phyloP scores from a whole-genome alignment of 169 alveolate species.

The Cryptosporidium baileyi region DNA sequence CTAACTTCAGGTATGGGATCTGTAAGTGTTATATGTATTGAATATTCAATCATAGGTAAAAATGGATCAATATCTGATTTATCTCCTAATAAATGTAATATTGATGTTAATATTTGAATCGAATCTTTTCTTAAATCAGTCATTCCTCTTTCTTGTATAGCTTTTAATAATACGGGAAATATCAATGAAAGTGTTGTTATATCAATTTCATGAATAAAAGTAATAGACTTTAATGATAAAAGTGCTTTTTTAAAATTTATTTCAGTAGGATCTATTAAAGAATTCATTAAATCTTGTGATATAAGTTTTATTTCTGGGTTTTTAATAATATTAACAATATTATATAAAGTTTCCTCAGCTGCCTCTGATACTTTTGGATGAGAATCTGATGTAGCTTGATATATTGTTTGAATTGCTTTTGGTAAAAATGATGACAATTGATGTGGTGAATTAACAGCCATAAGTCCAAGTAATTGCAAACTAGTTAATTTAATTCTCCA shows the following conservation, averaged over 20 bases:
- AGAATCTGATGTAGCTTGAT: constrained; percentile 37
- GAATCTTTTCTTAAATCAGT: constrained; percentile 55
- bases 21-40: constrained; percentile 16
- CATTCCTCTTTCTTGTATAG: constrained; percentile 38
- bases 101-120: constrained; percentile 10
- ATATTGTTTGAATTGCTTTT: constrained; percentile 35
- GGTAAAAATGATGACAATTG: constrained; percentile 40
- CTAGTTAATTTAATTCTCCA: constrained; percentile 78
- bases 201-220: constrained; percentile 46
- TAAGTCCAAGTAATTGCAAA: constrained; percentile 72
- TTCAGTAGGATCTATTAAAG: constrained; percentile 62
- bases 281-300: constrained; percentile 5
- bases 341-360: constrained; percentile 32
- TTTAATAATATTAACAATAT: constrained; percentile 21
- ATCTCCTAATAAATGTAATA: constrained; percentile 6
- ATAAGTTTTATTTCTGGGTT: constrained; percentile 41
- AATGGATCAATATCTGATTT: constrained; percentile 44
- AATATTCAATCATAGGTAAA: constrained; percentile 18
- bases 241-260: constrained; percentile 9
- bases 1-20: constrained; percentile 68
- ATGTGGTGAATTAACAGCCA: constrained; percentile 47
- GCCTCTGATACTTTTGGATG: constrained; percentile 66
- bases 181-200: constrained; percentile 38
- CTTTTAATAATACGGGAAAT: constrained; percentile 42
- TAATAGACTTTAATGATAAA: constrained; percentile 14